Evolutionary conservation across 352 stramenopile species (phyloP), one percentile per base, ranked within the genome.

Genomic region (Pilasporangium apinafurcum): DNA sequence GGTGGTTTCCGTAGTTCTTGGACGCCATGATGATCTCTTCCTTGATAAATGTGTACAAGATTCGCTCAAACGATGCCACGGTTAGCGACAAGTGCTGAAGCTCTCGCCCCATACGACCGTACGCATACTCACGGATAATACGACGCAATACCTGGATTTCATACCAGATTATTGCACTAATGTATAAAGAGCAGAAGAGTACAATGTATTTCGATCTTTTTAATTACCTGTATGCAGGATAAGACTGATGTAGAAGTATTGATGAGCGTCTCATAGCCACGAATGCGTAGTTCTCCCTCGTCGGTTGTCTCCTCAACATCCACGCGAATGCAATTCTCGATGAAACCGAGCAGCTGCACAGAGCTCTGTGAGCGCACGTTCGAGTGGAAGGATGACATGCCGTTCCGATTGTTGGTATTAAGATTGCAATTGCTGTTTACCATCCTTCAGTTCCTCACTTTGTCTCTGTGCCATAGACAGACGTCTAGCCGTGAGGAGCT

Each of bases 1-100:
- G 60, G 8, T 61, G 50, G 31, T 65, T 50, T 5, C 55, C 46
- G 48, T 76, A 83, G 24, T 65, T 62, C 51, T 87, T 83, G n/a
- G 76, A 87, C 6, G 76, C 76, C 51, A 88, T 58, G 24, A 93
- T 63, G 56, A 93, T 82, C 58, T 93, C 82, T 47, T 94, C 79
- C 47, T 92, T 91, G 47, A 92, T 92, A 56, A 94, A 94, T 27
- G 65, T 87, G 54, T 91, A 94, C 17, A 94, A 48, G 10, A 94
- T 64, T 25, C 82, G 71, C 59, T 94, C 82, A 53, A 91, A 92
- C 20, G 63, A 85, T 9, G 79, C 82, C 21, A 94, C 82, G 1
- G 79, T 94, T 18, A 94, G 64, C 38, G 82, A 94, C 24, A 94
- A 50, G 39, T 94, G 82, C 57, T 91, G 82, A 38, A 94, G 59